Conservation (phyloP, 495 filamentous ascomycete species). For the Hypoxylon cercidicola region DNA sequence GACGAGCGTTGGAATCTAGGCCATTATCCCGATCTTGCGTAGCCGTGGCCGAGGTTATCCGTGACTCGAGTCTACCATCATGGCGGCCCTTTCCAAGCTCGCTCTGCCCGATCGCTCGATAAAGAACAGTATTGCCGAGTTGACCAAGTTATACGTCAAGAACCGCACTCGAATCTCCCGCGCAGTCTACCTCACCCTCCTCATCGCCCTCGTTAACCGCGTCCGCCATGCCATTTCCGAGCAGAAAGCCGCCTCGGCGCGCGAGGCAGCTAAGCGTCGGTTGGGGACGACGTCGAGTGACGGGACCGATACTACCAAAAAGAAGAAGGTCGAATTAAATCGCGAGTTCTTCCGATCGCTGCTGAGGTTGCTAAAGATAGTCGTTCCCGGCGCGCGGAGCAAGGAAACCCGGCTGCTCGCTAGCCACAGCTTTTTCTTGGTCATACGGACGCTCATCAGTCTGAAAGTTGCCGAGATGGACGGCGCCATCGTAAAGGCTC, state of each 20-base stretch:
- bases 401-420: conserved; percentile 86
- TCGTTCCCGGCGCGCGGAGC: conserved; percentile 88
- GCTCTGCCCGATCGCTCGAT: conserved; percentile 72
- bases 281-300: conserved; percentile 64
- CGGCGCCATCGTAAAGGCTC: conserved; percentile 85
- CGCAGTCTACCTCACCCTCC: conserved; percentile 89
- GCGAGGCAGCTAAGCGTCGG: conserved; percentile 71
- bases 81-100: conserved; percentile 87
- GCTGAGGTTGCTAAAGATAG: conserved; percentile 81
- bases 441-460: conserved; percentile 88
- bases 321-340: conserved; percentile 92
- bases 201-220: conserved; percentile 86
- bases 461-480: conserved; percentile 97
- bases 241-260: conserved; percentile 85
- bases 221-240: conserved; percentile 91
- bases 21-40: conserved; percentile 1
- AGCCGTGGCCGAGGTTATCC: conserved; percentile 17
- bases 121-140: conserved; percentile 74
- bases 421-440: conserved; percentile 83
- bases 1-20: conserved; percentile 21
- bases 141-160: conserved; percentile 80
- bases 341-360: conserved; percentile 93
- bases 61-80: conserved; percentile 48
- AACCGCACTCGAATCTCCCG: conserved; percentile 92
- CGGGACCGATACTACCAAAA: conserved; percentile 57